These are phyloP conservation scores for Amanita fuliginea DNA, from an alignment of 768 basidiomycete genomes.

Conservation along the genomic window DNA sequence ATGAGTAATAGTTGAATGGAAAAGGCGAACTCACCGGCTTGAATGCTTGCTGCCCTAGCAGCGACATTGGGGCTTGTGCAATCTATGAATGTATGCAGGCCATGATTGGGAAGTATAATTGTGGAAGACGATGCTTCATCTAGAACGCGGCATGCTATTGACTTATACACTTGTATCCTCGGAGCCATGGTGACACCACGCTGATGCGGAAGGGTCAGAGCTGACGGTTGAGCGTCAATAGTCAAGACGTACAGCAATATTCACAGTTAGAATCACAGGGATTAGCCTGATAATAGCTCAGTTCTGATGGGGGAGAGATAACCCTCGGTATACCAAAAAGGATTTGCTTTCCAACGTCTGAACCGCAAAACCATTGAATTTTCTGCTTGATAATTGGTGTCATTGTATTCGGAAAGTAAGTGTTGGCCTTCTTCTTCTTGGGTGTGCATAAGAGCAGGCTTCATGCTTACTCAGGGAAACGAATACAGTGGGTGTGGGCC, in stretches of 20 bases:
- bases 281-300: slow-evolving; percentile 40
- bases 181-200: slow-evolving; percentile 74
- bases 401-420: neutral
- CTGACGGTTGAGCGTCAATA: neutral
- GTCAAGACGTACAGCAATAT: slow-evolving; percentile 42
- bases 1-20: slow-evolving; percentile 3
- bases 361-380: slow-evolving; percentile 7
- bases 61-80: slow-evolving; percentile 44
- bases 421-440: slow-evolving; percentile 2
- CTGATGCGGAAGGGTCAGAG: slow-evolving; percentile 22
- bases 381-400: neutral
- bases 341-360: slow-evolving; percentile 24
- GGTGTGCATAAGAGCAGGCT: neutral
- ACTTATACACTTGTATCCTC: slow-evolving; percentile 70
- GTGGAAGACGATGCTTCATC: slow-evolving; percentile 13
- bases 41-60: slow-evolving; percentile 60
- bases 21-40: slow-evolving; percentile 34
- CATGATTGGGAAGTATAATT: slow-evolving; percentile 7
- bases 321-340: slow-evolving; percentile 28
- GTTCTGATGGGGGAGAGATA: slow-evolving; percentile 1
- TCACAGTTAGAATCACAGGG: slow-evolving; percentile 55
- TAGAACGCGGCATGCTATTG: slow-evolving; percentile 57
- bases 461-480: neutral
- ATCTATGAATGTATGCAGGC: slow-evolving; percentile 11
- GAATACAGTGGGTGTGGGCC: neutral